Percentiles rank a stretch among this genome's conserved stretches.
These are phyloP conservation scores for Lipomyces lipofer DNA, from an alignment of 805 yeast species.

Conservation along the genomic window DNA sequence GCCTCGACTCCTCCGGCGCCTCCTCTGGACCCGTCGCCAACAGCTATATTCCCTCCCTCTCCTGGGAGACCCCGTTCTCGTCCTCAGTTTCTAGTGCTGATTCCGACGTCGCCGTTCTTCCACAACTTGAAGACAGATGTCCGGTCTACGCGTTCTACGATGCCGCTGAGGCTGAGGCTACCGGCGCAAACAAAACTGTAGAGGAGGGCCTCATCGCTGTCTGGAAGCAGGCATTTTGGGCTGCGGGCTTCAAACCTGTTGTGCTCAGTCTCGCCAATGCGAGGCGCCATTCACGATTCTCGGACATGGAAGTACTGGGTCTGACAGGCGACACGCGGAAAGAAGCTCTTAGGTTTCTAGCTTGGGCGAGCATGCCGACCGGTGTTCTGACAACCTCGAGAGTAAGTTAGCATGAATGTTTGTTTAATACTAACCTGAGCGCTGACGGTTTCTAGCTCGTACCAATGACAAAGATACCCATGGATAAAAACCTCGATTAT, in stretches of 20 bases:
- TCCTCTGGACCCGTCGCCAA: slow-evolving; percentile 5
- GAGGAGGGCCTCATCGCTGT: slow-evolving; percentile 31
- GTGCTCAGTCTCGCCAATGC: slow-evolving; percentile 31
- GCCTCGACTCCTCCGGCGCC: slow-evolving; percentile 1
- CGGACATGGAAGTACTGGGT: slow-evolving; percentile 12
- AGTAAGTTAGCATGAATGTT: slow-evolving; percentile 7
- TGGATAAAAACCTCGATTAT: slow-evolving; percentile 13
- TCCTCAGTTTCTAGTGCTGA: slow-evolving; percentile 25
- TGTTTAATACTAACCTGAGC: background rate
- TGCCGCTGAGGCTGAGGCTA: slow-evolving; percentile 3
- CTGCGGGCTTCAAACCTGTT: slow-evolving; percentile 36
- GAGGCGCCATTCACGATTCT: slow-evolving; percentile 25
- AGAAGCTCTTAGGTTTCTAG: slow-evolving; percentile 29
- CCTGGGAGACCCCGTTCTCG: slow-evolving; percentile 29
- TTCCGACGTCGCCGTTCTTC: slow-evolving; percentile 26
- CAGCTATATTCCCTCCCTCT: slow-evolving; percentile 24
- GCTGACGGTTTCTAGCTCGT: too few species aligned
- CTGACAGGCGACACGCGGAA: slow-evolving; percentile 12
- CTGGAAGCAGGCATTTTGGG: slow-evolving; percentile 37
- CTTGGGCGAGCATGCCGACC: slow-evolving; percentile 34
- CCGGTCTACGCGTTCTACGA: slow-evolving; percentile 30
- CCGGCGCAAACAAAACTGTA: slow-evolving; percentile 16
- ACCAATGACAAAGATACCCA: slow-evolving; percentile 31
- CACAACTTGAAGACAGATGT: slow-evolving; percentile 21
- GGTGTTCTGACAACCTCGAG: slow-evolving; percentile 34